Conservation (phyloP, 257 asterid genomes). For the Solanum okadae region DNA sequence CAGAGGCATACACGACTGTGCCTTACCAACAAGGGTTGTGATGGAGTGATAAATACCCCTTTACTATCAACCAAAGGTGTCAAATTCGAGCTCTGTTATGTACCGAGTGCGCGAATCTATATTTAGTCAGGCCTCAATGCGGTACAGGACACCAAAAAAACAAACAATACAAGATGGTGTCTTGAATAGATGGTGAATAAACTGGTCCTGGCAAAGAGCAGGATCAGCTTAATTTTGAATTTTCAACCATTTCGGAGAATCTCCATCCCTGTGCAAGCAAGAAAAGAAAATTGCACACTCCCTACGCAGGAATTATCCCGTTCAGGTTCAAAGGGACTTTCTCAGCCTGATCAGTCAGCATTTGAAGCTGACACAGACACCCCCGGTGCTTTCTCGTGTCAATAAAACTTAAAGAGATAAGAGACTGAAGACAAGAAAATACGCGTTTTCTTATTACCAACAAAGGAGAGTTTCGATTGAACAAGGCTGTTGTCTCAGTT, state of each 20-base stretch:
- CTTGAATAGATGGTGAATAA: background rate
- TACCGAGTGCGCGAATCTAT: background rate
- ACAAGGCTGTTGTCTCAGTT: constrained; percentile 12
- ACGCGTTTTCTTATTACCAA: background rate
- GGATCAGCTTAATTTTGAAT: background rate
- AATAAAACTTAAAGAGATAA: constrained; percentile 9
- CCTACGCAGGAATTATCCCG: constrained; percentile 99
- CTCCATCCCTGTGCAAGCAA: constrained; percentile 47
- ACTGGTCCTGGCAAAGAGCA: background rate
- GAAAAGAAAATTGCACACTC: constrained; percentile 66
- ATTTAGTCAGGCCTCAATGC: background rate
- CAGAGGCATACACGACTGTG: background rate
- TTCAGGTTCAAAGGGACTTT: constrained; percentile 98
- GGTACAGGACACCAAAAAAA: background rate
- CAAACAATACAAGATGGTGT: background rate
- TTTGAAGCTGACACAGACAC: constrained; percentile 62
- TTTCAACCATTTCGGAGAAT: constrained; percentile 10
- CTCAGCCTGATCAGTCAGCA: constrained; percentile 71
- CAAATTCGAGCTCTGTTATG: background rate
- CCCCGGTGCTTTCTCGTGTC: constrained; percentile 88
- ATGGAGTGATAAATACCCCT: background rate
- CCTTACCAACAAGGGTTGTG: background rate
- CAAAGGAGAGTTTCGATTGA: constrained; percentile 5
- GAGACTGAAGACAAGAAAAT: background rate
- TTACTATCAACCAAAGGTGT: background rate